Conservation (phyloP, 208 protist species). For the Leishmania tropica region DNA sequence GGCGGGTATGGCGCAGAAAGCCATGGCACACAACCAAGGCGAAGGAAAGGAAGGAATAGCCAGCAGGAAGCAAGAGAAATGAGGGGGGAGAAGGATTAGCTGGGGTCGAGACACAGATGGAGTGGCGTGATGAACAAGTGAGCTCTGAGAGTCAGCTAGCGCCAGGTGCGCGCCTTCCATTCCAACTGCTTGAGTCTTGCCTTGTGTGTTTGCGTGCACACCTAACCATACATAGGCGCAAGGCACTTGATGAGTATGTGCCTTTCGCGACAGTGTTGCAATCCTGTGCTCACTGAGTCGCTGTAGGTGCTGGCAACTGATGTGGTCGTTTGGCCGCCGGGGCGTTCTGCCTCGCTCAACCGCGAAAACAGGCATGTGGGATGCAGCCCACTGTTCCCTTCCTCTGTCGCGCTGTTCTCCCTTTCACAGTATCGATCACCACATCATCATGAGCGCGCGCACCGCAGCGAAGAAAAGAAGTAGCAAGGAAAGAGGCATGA, state of each 20-base stretch:
- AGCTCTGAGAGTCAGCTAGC: neutral
- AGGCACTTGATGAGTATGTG: neutral
- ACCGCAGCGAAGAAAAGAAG: constrained; percentile 5
- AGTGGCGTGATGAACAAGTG: neutral
- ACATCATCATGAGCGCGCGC: neutral
- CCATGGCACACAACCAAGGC: neutral
- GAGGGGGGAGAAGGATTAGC: neutral
- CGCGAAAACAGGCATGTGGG: neutral
- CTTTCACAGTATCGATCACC: neutral
- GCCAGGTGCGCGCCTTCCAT: neutral
- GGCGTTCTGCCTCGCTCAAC: neutral
- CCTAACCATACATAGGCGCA: neutral
- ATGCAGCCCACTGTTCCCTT: neutral
- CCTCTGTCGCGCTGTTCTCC: neutral
- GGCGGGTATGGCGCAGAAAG: neutral
- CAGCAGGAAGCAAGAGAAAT: constrained; percentile 24
- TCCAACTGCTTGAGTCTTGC: neutral
- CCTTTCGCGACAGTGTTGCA: neutral
- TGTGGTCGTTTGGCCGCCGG: neutral
- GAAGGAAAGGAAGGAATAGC: constrained; percentile 15
- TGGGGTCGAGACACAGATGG: neutral
- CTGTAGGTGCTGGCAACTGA: neutral
- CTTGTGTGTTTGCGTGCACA: neutral
- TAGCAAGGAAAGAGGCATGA: constrained; percentile 2
- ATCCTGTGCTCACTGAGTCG: no score